Percentiles rank a stretch among this genome's conserved stretches.
These are phyloP conservation scores for Trichosporon inkin DNA, from an alignment of 1,284 basidiomycete genomes.

Conservation along the genomic window DNA sequence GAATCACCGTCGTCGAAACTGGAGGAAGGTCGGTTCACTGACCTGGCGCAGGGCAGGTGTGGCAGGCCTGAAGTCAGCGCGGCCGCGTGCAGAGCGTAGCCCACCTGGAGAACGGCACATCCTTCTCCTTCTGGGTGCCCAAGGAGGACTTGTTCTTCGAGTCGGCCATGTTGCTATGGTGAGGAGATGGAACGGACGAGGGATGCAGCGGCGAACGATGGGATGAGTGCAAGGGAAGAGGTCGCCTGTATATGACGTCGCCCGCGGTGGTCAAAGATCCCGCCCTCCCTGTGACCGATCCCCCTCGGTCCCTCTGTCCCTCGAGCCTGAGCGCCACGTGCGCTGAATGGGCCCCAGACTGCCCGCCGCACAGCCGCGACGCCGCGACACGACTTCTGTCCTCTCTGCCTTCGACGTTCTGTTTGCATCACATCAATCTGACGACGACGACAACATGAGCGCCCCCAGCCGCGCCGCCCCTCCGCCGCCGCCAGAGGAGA, in stretches of 20 bases:
- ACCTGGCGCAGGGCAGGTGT: conserved; percentile 29
- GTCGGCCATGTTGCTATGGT: conserved; percentile 7
- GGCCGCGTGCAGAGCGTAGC: neutral
- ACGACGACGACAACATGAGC: conserved; percentile 22
- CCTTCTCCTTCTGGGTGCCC: neutral
- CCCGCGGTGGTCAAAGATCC: neutral
- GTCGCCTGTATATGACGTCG: neutral
- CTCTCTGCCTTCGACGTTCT: neutral
- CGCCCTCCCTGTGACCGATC: neutral
- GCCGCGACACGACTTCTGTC: conserved; percentile 8
- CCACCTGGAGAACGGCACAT: conserved; percentile 46
- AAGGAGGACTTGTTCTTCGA: neutral
- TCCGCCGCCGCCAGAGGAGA: conserved; percentile 38
- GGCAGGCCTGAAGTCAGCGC: conserved; percentile 28
- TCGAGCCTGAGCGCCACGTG: neutral
- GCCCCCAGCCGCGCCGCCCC: conserved; percentile 38
- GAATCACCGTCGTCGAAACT: neutral
- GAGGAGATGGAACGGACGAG: neutral
- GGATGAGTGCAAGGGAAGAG: neutral
- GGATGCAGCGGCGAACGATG: neutral
- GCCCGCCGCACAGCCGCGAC: neutral
- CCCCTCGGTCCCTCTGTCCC: too few species aligned
- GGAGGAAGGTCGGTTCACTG: neutral
- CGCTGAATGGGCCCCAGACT: neutral
- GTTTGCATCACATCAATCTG: neutral